Evolutionary conservation across 2,329 filamentous ascomycete species (phyloP).

Genomic region (Chaetomiaceae sp.): DNA sequence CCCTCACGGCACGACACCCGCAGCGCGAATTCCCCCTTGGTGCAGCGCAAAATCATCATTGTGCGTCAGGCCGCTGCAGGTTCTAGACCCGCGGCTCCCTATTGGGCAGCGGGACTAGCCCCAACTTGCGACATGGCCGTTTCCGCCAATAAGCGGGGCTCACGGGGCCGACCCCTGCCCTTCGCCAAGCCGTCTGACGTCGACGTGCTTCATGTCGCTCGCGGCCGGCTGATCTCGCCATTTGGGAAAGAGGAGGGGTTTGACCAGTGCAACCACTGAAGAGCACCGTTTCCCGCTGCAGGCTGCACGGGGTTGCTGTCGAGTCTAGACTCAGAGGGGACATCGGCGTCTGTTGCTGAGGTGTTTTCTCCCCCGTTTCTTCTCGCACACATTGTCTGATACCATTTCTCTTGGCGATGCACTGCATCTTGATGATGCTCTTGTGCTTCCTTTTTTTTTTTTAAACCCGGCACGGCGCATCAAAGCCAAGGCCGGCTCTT

Average conservation of each 20-base stretch:
- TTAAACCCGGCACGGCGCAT: neutral
- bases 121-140: neutral
- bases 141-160: conserved; percentile 18
- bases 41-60: conserved; percentile 14
- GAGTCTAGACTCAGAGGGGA: neutral
- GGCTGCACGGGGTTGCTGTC: neutral
- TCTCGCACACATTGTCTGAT: neutral
- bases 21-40: neutral
- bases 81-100: neutral
- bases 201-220: conserved; percentile 19
- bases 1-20: neutral
- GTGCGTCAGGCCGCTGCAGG: conserved; percentile 11
- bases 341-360: neutral
- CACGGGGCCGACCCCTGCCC: conserved; percentile 1
- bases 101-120: conserved; percentile 10
- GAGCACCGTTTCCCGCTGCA: neutral
- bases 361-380: neutral
- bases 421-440: conserved; percentile 1
- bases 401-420: neutral
- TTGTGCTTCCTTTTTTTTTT: neutral
- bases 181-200: conserved; percentile 27
- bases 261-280: neutral
- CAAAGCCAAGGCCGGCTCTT: too few relatives aligned
- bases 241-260: neutral
- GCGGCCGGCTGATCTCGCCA: conserved; percentile 4